phyloP scores from a whole-genome alignment of 257 asterid genomes.

The Solanum chilense region DNA sequence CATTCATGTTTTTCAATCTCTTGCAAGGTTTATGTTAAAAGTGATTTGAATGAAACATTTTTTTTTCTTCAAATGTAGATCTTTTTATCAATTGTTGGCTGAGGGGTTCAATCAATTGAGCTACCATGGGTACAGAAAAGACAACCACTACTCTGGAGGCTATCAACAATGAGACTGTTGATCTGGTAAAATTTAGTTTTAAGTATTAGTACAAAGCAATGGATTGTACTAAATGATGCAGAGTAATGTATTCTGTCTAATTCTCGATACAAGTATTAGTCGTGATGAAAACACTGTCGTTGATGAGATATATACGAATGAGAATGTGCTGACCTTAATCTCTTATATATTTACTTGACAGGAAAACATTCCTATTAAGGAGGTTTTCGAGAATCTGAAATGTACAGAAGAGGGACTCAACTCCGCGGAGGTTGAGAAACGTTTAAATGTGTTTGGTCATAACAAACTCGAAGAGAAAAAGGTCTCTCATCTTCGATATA shows the following conservation, averaged over 20 bases:
- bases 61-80: neutral
- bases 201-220: neutral
- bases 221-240: neutral
- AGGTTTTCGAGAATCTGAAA: slow-evolving; percentile 18
- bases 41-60: neutral
- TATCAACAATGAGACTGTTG: slow-evolving; percentile 16
- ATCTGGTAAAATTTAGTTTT: slow-evolving; percentile 7
- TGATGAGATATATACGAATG: neutral
- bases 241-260: neutral
- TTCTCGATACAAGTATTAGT: neutral
- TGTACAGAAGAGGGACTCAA: slow-evolving; percentile 16
- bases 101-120: neutral
- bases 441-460: slow-evolving; percentile 13
- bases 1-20: neutral
- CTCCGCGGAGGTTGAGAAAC: slow-evolving; percentile 8
- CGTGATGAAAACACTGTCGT: neutral
- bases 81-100: neutral
- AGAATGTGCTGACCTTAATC: neutral
- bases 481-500: neutral
- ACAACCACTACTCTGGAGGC: slow-evolving; percentile 9
- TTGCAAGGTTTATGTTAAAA: neutral
- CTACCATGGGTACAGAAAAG: slow-evolving; percentile 5
- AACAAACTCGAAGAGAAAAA: slow-evolving; percentile 28
- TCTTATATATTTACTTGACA: neutral
- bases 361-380: slow-evolving; percentile 22